Conservation (phyloP, 352 stramenopile genomes). For the Pythium plurisporium region DNA sequence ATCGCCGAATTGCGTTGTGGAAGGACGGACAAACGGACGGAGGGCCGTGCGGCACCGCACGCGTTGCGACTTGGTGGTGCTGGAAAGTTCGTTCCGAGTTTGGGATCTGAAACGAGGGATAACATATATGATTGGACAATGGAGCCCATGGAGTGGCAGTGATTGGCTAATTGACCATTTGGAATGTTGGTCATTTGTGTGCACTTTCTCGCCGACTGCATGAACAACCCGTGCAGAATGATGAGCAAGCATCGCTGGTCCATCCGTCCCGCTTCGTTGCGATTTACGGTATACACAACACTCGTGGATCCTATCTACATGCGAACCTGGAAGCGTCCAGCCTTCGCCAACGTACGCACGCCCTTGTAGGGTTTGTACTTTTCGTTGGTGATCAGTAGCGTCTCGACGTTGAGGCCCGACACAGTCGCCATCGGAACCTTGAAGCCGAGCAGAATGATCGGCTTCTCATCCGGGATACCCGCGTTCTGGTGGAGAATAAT, state of each 20-base stretch:
- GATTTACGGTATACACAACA: neutral
- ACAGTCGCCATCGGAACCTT: constrained; percentile 96
- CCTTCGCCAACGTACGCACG: constrained; percentile 95
- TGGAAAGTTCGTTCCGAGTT: constrained; percentile 15
- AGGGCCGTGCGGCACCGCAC: constrained; percentile 16
- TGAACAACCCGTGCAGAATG: neutral
- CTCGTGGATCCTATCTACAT: constrained; percentile 55
- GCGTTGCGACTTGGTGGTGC: constrained; percentile 19
- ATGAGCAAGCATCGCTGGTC: too few species aligned
- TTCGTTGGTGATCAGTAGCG: constrained; percentile 94
- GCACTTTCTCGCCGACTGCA: neutral
- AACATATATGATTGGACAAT: neutral
- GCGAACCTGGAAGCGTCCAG: constrained; percentile 94
- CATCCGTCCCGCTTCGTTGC: neutral
- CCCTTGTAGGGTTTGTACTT: constrained; percentile 98
- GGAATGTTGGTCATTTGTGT: constrained; percentile 1
- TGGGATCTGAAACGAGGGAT: constrained; percentile 8
- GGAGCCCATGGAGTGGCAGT: neutral
- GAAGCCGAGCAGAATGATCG: constrained; percentile 94
- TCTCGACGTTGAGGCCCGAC: constrained; percentile 94
- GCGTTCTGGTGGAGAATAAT: constrained; percentile 89
- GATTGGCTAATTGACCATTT: neutral
- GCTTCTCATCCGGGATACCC: constrained; percentile 87
- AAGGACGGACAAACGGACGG: neutral
- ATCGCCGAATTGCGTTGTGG: constrained; percentile 12